These are phyloP conservation scores for Mariannaea elegans DNA, from an alignment of 2,329 filamentous ascomycete genomes.

Conservation along the genomic window DNA sequence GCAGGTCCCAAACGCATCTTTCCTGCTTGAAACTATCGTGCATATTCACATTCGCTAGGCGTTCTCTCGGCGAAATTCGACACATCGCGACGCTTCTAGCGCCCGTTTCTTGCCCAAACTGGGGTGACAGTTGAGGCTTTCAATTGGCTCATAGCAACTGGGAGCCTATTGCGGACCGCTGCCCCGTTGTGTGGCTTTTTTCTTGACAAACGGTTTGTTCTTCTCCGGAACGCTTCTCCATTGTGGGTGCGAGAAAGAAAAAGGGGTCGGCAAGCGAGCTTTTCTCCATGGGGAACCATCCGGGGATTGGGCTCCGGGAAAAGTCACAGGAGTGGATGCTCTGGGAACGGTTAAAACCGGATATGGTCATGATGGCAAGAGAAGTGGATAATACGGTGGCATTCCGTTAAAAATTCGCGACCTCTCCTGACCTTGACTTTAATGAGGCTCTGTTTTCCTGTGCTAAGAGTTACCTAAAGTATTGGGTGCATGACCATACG, in stretches of 20 bases:
- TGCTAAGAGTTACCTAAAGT: slow-evolving; percentile 25
- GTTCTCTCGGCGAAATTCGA: slow-evolving; percentile 16
- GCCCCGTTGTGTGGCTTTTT: not conserved
- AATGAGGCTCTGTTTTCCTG: slow-evolving; percentile 22
- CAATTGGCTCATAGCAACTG: not conserved
- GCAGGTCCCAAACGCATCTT: too few species aligned
- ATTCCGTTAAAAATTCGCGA: not conserved
- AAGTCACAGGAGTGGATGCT: not conserved
- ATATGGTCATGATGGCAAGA: not conserved
- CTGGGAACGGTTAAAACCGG: slow-evolving; percentile 6
- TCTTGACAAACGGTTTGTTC: not conserved
- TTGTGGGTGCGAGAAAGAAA: not conserved
- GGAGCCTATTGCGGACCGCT: not conserved
- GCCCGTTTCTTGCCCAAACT: not conserved
- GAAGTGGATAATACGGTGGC: not conserved
- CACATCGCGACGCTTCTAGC: slow-evolving; percentile 8
- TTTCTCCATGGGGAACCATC: slow-evolving; percentile 17
- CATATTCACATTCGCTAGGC: slow-evolving; percentile 4
- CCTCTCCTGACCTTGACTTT: not conserved
- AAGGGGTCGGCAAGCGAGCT: not conserved
- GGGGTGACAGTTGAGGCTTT: not conserved
- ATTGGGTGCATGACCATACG: slow-evolving; percentile 17
- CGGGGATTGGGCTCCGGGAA: not conserved
- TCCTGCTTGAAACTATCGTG: too few species aligned
- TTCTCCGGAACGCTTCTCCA: too few species aligned